These are phyloP conservation scores for Adansonia gregorii DNA, from an alignment of 441 rosid species.

Conservation along the genomic window DNA sequence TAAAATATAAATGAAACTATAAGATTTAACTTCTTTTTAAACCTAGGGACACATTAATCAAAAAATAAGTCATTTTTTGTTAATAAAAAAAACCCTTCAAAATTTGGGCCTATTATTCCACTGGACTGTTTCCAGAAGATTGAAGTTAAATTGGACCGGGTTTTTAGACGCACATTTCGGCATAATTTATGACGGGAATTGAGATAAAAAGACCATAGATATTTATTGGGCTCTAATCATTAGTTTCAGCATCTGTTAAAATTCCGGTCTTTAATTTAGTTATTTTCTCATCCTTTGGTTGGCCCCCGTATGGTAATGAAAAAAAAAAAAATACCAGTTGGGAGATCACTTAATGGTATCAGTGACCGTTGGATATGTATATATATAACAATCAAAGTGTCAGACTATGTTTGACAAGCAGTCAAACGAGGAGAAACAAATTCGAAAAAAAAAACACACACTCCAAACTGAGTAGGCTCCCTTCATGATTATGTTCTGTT, in stretches of 20 bases:
- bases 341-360: background rate
- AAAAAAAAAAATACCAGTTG: background rate
- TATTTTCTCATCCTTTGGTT: background rate
- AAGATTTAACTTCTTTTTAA: too few relatives aligned
- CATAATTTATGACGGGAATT: too few relatives aligned
- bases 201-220: too few relatives aligned
- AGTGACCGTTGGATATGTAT: background rate
- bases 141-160: background rate
- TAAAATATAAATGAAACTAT: too few relatives aligned
- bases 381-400: background rate
- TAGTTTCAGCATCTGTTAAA: background rate
- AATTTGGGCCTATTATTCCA: background rate
- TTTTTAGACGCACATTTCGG: background rate
- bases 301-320: background rate
- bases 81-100: too few relatives aligned
- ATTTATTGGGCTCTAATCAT: too few relatives aligned
- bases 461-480: background rate
- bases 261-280: background rate
- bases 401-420: slow-evolving; percentile 9
- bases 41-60: too few relatives aligned
- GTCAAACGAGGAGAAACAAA: slow-evolving; percentile 7
- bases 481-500: slow-evolving; percentile 10
- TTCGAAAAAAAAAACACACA: background rate
- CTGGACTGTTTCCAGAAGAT: background rate
- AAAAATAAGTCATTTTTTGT: too few relatives aligned